Evolutionary conservation across 1,139 yeast genomes (phyloP), one percentile per base, ranked within the genome.

Genomic region (Yamadazyma dushanensis): DNA sequence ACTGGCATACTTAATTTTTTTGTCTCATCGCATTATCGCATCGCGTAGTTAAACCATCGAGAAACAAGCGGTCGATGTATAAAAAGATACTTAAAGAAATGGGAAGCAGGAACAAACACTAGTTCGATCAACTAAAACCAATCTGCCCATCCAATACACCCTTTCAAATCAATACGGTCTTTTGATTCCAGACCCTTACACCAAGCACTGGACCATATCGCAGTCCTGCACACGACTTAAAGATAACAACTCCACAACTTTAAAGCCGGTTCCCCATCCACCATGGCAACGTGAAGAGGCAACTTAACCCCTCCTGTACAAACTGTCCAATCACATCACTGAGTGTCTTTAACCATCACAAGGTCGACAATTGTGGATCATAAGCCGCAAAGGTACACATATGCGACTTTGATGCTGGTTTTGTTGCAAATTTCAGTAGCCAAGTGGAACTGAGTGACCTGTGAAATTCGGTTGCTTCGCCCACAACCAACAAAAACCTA

Each of bases 401-500:
- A n/a, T n/a, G n/a, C n/a, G n/a, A n/a, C n/a, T n/a, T n/a, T n/a
- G n/a, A n/a, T n/a, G n/a, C n/a, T n/a, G n/a, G n/a, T 22, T 23
- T 23, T 8, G 8, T n/a, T 8, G 11, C 7, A 11, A 25, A 25
- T 10, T 25, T 25, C 18, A 20, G 37, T 34, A 29, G 34, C 27
- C 21, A 27, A 25, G 25, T 16, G 36, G 29, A 29, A 34, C 37
- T n/a, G 19, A 21, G 29, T 34, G 32, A 34, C 36, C 28, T 13
- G 15, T 26, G 11, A 19, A 19, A 4, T 14, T 16, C n/a, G 24
- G 16, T 31, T n/a, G n/a, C n/a, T n/a, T n/a, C n/a, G n/a, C n/a
- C n/a, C n/a, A n/a, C n/a, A n/a, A n/a, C n/a, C n/a, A n/a, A n/a
- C n/a, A n/a, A n/a, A n/a, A n/a, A n/a, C n/a, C n/a, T n/a, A n/a